Percentiles rank a stretch among this genome's conserved stretches.
Evolutionary conservation across 2,329 filamentous ascomycete species (phyloP).

Genomic region (Dactylonectria macrodidyma): DNA sequence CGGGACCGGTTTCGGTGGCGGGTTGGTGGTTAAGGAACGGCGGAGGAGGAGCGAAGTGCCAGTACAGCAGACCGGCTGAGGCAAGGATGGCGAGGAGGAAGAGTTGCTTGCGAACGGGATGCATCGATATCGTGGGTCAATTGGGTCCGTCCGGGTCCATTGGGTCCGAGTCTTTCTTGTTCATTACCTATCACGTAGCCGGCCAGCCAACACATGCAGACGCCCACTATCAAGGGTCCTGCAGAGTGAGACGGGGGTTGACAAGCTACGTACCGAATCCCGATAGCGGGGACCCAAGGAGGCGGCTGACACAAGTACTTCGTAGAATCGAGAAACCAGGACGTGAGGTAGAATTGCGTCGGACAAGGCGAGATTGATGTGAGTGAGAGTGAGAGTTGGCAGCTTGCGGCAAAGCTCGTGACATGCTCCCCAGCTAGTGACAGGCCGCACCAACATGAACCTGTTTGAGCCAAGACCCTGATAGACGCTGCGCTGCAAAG

Average conservation of each 20-base stretch:
- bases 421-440: too few relatives aligned
- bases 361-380: neutral
- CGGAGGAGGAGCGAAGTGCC: neutral
- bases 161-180: neutral
- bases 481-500: too few relatives aligned
- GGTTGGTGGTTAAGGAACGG: slow-evolving; percentile 4
- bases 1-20: neutral
- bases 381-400: neutral
- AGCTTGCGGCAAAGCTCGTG: too few relatives aligned
- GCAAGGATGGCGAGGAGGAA: slow-evolving; percentile 14
- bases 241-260: neutral
- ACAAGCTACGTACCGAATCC: neutral
- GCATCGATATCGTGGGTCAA: slow-evolving; percentile 18
- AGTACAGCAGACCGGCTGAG: slow-evolving; percentile 15
- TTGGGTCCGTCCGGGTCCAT: neutral
- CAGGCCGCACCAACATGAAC: too few relatives aligned
- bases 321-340: neutral
- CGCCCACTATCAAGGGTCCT: neutral
- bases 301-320: neutral
- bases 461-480: too few relatives aligned
- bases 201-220: neutral
- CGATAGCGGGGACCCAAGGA: neutral
- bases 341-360: neutral
- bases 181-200: neutral
- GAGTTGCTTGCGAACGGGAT: slow-evolving; percentile 19